A percentile compares a stretch with the other conserved stretches of the same genome.
Evolutionary conservation across 768 basidiomycete genomes (phyloP).

Genomic region (Grammothele lineata): DNA sequence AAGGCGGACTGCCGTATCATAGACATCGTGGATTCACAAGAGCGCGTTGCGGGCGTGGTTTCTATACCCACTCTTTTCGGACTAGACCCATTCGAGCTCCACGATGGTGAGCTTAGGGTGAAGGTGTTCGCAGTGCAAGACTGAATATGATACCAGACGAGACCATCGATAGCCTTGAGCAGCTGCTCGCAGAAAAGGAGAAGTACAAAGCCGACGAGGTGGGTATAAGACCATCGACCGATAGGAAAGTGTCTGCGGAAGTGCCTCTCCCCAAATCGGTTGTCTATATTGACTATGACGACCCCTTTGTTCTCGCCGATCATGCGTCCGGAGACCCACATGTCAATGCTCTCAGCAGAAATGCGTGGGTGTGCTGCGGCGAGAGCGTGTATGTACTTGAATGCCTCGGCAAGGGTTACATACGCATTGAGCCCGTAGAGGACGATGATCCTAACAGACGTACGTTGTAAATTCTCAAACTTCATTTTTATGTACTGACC

Average conservation of each 20-base stretch:
- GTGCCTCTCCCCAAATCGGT: slow-evolving; percentile 58
- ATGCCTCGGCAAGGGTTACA: slow-evolving; percentile 62
- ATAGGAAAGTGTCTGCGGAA: not conserved
- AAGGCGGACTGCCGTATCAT: slow-evolving; percentile 86
- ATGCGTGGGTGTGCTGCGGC: slow-evolving; percentile 82
- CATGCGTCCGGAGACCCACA: slow-evolving; percentile 50
- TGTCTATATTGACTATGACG: slow-evolving; percentile 71
- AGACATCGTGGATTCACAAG: slow-evolving; percentile 81
- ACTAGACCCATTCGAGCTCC: slow-evolving; percentile 63
- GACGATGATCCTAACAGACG: slow-evolving; percentile 18
- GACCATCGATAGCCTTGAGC: slow-evolving; percentile 44
- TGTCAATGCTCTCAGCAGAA: slow-evolving; percentile 46
- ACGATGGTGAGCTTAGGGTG: slow-evolving; percentile 70
- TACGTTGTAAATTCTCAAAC: not conserved
- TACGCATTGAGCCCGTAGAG: slow-evolving; percentile 52
- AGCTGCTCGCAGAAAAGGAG: slow-evolving; percentile 20
- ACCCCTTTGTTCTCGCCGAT: slow-evolving; percentile 61
- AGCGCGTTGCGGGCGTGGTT: slow-evolving; percentile 65
- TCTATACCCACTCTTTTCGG: slow-evolving; percentile 84
- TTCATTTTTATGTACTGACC: not conserved
- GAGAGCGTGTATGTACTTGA: slow-evolving; percentile 68
- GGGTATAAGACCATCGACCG: not conserved
- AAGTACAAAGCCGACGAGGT: too few species aligned
- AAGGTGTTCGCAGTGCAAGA: too few species aligned
- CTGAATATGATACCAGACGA: slow-evolving; percentile 44